A percentile compares a stretch with the other conserved stretches of the same genome.
phyloP scores from a whole-genome alignment of 176 grass and related monocot genomes.

The Lolium rigidum region DNA sequence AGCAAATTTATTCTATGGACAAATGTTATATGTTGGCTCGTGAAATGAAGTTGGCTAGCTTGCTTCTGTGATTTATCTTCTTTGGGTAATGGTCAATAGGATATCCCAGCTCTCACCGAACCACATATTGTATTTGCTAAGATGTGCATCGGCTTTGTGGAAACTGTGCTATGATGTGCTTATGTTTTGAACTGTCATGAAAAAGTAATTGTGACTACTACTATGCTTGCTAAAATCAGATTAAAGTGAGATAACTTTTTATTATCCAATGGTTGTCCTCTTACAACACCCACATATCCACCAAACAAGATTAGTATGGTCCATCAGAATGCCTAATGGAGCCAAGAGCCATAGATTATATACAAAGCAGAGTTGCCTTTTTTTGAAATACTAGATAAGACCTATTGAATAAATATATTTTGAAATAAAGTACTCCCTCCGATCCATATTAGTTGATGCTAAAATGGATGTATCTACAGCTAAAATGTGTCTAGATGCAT shows the following conservation, averaged over 20 bases:
- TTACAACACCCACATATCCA: neutral
- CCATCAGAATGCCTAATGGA: neutral
- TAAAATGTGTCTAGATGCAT: no score
- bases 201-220: neutral
- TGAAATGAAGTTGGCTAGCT: slow-evolving; percentile 33
- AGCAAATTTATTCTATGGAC: slow-evolving; percentile 21
- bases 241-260: neutral
- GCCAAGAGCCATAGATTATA: neutral
- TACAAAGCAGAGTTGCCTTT: neutral
- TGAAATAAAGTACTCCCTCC: neutral
- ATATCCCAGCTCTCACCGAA: slow-evolving; percentile 14
- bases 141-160: neutral
- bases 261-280: neutral
- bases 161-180: neutral
- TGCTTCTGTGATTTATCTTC: slow-evolving; percentile 3
- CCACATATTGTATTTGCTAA: slow-evolving; percentile 14
- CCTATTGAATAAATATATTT: neutral
- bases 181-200: neutral
- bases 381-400: neutral
- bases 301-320: neutral
- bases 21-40: slow-evolving; percentile 12
- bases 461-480: no score
- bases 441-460: no score
- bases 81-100: slow-evolving; percentile 33
- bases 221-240: neutral